Conservation (phyloP, 2,329 filamentous ascomycete genomes). For the Talaromyces sp. region DNA sequence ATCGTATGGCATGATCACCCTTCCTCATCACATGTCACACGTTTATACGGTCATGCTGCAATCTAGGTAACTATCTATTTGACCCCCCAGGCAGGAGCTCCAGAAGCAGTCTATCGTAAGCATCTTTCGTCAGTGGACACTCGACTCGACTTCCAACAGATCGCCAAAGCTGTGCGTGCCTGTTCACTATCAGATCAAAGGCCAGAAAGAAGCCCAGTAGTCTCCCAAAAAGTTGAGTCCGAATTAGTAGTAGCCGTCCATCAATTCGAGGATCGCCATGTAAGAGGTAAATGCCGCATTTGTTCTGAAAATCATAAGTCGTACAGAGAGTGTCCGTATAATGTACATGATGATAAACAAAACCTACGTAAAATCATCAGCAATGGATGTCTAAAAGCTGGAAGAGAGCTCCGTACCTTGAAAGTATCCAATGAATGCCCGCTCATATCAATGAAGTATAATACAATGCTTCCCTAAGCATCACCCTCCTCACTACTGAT, state of each 20-base stretch:
- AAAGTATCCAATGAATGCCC: background rate
- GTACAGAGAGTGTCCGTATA: conserved; percentile 1
- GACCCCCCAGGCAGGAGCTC: background rate
- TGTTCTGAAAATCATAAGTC: background rate
- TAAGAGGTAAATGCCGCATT: background rate
- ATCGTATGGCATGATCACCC: too few relatives aligned
- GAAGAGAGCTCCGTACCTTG: background rate
- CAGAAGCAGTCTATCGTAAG: background rate
- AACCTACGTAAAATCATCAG: background rate
- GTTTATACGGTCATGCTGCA: too few relatives aligned
- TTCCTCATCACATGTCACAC: too few relatives aligned
- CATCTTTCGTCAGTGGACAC: background rate
- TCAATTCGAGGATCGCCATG: background rate
- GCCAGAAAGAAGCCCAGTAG: background rate
- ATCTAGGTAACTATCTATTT: too few relatives aligned
- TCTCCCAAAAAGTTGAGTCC: background rate
- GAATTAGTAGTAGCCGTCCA: background rate
- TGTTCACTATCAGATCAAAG: background rate
- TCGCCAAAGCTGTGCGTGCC: background rate
- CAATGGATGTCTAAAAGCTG: background rate
- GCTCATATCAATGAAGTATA: background rate
- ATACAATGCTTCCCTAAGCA: background rate
- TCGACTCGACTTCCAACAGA: background rate
- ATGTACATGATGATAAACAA: conserved; percentile 1
- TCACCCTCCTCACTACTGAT: background rate